phyloP scores from a whole-genome alignment of 2,329 filamentous ascomycete species.

The Grosmannia clavigera region DNA sequence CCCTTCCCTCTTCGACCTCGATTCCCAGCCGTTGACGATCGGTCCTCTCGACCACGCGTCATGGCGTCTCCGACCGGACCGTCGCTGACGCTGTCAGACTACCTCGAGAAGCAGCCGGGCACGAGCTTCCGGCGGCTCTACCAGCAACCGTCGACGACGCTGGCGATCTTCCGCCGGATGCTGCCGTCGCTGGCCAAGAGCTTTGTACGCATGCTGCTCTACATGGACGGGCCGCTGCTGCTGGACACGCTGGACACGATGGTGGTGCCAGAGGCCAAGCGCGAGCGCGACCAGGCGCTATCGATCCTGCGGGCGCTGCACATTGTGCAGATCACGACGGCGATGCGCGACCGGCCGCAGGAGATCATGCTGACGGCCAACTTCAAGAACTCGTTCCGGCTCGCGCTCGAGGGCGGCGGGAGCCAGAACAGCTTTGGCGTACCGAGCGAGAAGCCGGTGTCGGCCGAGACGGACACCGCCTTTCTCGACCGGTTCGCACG shows the following conservation, averaged over 20 bases:
- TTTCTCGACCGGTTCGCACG: constrained; percentile 79
- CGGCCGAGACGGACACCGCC: constrained; percentile 50
- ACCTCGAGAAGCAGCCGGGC: constrained; percentile 82
- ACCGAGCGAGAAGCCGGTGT: constrained; percentile 53
- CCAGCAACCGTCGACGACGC: constrained; percentile 85
- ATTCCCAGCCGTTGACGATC: too few relatives aligned
- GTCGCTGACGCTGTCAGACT: constrained; percentile 62
- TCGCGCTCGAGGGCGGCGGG: constrained; percentile 79
- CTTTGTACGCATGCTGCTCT: constrained; percentile 90
- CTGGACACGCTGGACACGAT: constrained; percentile 74
- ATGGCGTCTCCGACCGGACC: constrained; percentile 34
- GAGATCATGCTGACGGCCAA: constrained; percentile 68
- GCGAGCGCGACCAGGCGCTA: constrained; percentile 73
- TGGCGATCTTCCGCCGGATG: constrained; percentile 96
- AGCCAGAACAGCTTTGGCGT: constrained; percentile 84
- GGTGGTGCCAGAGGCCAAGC: constrained; percentile 55
- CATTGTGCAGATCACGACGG: constrained; percentile 58
- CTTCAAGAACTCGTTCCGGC: constrained; percentile 71
- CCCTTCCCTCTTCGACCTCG: too few relatives aligned
- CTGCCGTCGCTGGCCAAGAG: constrained; percentile 88
- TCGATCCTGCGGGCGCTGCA: constrained; percentile 75
- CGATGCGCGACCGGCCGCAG: constrained; percentile 49
- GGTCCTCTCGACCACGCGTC: background rate
- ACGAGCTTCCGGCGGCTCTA: constrained; percentile 87
- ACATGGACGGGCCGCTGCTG: constrained; percentile 69